phyloP scores from a whole-genome alignment of 495 filamentous ascomycete genomes.

The Aspergillus biplanus region DNA sequence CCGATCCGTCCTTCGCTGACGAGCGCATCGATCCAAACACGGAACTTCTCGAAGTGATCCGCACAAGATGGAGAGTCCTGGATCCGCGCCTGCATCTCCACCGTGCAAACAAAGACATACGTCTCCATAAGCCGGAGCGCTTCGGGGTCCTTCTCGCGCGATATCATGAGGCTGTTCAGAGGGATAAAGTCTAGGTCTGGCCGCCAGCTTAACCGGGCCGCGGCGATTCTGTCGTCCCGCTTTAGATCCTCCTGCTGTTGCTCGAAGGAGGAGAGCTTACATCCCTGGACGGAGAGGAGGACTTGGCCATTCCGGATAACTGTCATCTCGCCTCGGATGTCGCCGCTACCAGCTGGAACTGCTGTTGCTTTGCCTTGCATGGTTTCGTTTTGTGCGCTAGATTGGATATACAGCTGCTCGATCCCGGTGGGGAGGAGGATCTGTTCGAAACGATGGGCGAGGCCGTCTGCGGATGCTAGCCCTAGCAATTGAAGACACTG shows the following conservation, averaged over 20 bases:
- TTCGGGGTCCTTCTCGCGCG: background rate
- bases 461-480: background rate
- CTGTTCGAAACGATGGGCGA: background rate
- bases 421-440: background rate
- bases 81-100: constrained; percentile 7
- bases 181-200: constrained; percentile 11
- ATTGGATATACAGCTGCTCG: background rate
- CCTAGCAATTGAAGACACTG: background rate
- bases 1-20: background rate
- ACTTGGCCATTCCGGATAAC: background rate
- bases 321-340: constrained; percentile 1
- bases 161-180: constrained; percentile 4
- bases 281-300: constrained; percentile 6
- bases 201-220: constrained; percentile 4
- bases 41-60: constrained; percentile 6
- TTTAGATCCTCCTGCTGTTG: background rate
- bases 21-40: constrained; percentile 1
- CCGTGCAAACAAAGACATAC: constrained; percentile 2
- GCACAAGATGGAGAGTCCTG: background rate
- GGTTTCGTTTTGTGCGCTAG: background rate
- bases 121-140: constrained; percentile 7
- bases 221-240: background rate
- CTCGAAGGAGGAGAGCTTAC: constrained; percentile 8
- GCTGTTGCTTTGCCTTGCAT: background rate
- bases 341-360: background rate